Evolutionary conservation across 1,284 basidiomycete genomes (phyloP), one percentile per base, ranked within the genome.

Genomic region (Bjerkandera adusta): DNA sequence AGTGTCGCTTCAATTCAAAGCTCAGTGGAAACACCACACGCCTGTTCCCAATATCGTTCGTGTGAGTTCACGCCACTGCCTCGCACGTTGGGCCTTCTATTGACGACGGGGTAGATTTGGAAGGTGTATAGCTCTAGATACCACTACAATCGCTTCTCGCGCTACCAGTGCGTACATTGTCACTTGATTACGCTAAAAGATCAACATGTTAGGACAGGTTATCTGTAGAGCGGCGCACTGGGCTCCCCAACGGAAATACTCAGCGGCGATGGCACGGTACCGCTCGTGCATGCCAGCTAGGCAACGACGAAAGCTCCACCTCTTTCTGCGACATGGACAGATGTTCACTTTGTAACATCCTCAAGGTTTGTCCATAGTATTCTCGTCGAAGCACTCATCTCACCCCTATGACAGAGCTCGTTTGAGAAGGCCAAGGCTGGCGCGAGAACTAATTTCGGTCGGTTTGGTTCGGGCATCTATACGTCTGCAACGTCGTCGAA

Each of bases 21-120:
- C 6, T 13, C 41, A 43, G 20, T 43, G 41, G 41, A 12, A 25
- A 4, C 41, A 43, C 18, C 12, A 15, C 7, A 11, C 30, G 5
- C 29, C 41, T 11, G 13, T 33, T 7, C 41, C 41, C 4, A 29
- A 6, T 7, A 34, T 34, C 5, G 32, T 43, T 32, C 15, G n/a
- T n/a, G 29, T 32, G 29, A 32, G 29, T 32, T 10, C 29, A n/a
- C n/a, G 30, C n/a, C n/a, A n/a, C n/a, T 21, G 27, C 30, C 26
- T 11, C 25, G 10, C 6, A 27, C 16, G 8, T 39, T 18, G 18
- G 35, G 35, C 16, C 18, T 36, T 36, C 8, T 36, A 36, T 18
- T 18, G 11, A 36, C 18, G 35, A 8, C n/a, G 29, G n/a, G n/a
- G n/a, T 10, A 62, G 60, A 29, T 61, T 24, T 62, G 56, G 57